phyloP scores from a whole-genome alignment of 306 rosid species.

The Acacia crassicarpa region DNA sequence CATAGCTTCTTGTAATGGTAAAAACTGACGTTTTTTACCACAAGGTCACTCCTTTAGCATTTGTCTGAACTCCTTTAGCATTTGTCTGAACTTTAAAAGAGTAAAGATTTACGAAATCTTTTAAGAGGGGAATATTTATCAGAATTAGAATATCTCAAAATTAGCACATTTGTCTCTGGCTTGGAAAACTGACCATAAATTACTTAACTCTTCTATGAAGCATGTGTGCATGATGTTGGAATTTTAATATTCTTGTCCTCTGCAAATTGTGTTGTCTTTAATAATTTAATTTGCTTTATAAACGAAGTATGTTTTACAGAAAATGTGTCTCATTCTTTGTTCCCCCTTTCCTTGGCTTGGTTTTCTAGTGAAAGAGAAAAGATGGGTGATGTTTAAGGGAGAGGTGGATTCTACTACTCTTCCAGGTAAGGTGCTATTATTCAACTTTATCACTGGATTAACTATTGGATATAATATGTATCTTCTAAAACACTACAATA shows the following conservation, averaged over 20 bases:
- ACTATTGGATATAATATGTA: neutral
- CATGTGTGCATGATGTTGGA: constrained; percentile 13
- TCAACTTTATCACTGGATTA: constrained; percentile 20
- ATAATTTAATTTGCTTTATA: neutral
- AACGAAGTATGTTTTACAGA: neutral
- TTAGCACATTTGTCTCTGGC: neutral
- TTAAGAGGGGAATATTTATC: neutral
- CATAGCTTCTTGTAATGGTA: neutral
- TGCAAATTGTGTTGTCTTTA: neutral
- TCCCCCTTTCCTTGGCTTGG: neutral
- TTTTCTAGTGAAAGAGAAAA: constrained; percentile 84
- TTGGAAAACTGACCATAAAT: neutral
- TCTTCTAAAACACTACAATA: neutral
- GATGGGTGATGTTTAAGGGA: constrained; percentile 94
- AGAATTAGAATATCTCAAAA: neutral
- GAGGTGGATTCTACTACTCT: constrained; percentile 88
- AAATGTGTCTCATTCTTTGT: constrained; percentile 29
- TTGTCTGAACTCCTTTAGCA: constrained; percentile 13
- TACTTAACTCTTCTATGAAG: constrained; percentile 8
- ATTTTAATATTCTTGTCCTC: constrained; percentile 13
- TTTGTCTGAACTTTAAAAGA: constrained; percentile 14
- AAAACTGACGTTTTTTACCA: constrained; percentile 1
- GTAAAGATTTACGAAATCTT: neutral
- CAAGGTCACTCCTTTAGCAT: neutral
- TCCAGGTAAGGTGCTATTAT: constrained; percentile 61